phyloP scores from a whole-genome alignment of 1,284 basidiomycete genomes.

The Grifola frondosa region DNA sequence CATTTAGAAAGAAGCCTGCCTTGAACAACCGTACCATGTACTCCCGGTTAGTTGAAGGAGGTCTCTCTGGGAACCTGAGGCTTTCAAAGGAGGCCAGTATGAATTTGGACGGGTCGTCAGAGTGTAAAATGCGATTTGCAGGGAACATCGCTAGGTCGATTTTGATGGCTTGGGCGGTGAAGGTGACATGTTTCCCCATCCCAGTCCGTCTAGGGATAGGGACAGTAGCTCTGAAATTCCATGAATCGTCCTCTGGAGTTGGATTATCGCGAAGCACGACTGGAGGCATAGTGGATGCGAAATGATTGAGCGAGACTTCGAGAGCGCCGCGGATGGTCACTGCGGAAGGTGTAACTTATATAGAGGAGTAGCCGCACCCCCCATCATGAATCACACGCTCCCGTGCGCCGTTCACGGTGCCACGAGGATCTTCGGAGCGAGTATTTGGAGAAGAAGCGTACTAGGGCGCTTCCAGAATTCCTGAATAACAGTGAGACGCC shows the following conservation, averaged over 20 bases:
- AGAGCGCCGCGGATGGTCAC: no score
- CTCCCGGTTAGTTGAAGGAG: constrained; percentile 46
- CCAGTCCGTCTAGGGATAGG: constrained; percentile 23
- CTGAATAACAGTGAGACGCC: no score
- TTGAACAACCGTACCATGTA: constrained; percentile 57
- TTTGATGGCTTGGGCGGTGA: constrained; percentile 47
- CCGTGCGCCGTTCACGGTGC: no score
- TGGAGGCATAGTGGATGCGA: constrained; percentile 29
- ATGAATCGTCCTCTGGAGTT: constrained; percentile 46
- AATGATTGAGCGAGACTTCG: not conserved
- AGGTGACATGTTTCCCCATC: constrained; percentile 50
- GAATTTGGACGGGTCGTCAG: constrained; percentile 55
- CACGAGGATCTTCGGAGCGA: no score
- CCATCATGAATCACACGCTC: no score
- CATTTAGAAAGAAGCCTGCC: constrained; percentile 55
- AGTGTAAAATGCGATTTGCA: constrained; percentile 54
- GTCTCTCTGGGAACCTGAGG: constrained; percentile 50
- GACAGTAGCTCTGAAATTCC: constrained; percentile 44
- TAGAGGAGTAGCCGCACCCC: no score
- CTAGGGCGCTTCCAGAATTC: no score
- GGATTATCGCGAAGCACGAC: constrained; percentile 44
- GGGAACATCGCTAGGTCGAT: constrained; percentile 50
- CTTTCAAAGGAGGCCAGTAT: constrained; percentile 52
- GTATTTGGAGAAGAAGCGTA: no score
- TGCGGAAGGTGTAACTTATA: no score